Evolutionary conservation across 768 basidiomycete species (phyloP).

Genomic region (Gautieria morchelliformis): DNA sequence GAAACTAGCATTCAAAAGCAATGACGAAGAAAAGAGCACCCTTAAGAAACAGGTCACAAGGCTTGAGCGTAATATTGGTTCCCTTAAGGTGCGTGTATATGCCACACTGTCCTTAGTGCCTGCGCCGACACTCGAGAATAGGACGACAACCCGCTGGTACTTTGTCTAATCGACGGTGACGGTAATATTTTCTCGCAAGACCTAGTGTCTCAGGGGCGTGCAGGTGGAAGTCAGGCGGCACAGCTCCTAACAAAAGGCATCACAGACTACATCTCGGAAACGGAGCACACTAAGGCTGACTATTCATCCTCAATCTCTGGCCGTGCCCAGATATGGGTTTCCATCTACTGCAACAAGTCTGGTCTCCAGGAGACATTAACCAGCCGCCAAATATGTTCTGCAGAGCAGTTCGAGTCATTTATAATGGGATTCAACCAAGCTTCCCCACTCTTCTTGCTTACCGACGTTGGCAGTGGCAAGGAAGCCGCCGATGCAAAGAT

Average conservation of each 20-base stretch:
- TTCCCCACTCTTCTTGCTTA: constrained; percentile 57
- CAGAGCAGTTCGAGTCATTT: constrained; percentile 63
- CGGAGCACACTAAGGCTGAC: constrained; percentile 36
- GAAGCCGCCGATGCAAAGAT: constrained; percentile 61
- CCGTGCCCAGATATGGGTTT: constrained; percentile 67
- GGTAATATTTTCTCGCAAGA: constrained; percentile 54
- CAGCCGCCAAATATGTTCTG: constrained; percentile 44
- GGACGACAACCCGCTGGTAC: constrained; percentile 58
- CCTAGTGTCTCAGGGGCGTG: constrained; percentile 51
- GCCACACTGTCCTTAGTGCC: constrained; percentile 15
- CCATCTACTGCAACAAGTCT: constrained; percentile 58
- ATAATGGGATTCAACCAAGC: constrained; percentile 54
- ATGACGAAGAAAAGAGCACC: constrained; percentile 56
- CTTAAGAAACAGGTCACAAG: constrained; percentile 56
- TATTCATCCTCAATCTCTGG: constrained; percentile 40
- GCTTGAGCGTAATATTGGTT: constrained; percentile 26
- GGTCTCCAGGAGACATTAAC: constrained; percentile 43
- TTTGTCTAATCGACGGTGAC: constrained; percentile 69
- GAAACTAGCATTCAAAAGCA: constrained; percentile 51
- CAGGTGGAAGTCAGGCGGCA: constrained; percentile 55
- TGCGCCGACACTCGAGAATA: constrained; percentile 16
- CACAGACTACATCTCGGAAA: constrained; percentile 46
- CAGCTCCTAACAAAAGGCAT: constrained; percentile 59
- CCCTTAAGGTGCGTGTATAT: constrained; percentile 27
- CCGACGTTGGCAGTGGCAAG: constrained; percentile 59